Conservation (phyloP, 306 rosid species). For the Fragaria vesca region DNA sequence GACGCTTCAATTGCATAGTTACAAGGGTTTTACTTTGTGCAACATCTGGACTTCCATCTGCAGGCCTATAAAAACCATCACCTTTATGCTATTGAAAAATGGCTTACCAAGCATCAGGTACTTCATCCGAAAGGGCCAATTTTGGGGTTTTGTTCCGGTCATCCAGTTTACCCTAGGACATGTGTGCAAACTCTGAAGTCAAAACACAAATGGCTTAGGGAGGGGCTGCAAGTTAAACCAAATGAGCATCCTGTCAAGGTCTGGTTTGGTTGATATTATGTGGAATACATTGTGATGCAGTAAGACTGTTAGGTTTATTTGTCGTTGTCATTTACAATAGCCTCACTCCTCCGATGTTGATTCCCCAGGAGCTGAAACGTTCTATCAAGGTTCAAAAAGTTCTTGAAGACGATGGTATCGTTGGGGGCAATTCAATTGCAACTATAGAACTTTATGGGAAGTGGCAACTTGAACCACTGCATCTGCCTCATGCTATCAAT, state of each 20-base stretch:
- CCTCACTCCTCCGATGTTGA: neutral
- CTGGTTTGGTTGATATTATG: constrained; percentile 26
- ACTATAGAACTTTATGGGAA: constrained; percentile 68
- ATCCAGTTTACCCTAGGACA: constrained; percentile 78
- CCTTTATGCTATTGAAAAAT: constrained; percentile 79
- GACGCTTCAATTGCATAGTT: constrained; percentile 13
- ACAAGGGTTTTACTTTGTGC: constrained; percentile 7
- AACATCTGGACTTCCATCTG: constrained; percentile 26
- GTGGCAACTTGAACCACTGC: constrained; percentile 87
- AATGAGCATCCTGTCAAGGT: constrained; percentile 80
- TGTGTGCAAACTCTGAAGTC: constrained; percentile 84
- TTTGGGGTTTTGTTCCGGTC: constrained; percentile 86
- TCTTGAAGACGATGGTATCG: constrained; percentile 57
- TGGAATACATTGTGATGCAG: constrained; percentile 8
- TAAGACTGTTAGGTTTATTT: constrained; percentile 12
- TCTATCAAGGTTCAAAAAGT: constrained; percentile 50
- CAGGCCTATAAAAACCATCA: constrained; percentile 89
- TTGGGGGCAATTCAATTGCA: constrained; percentile 45
- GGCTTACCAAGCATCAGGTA: constrained; percentile 82
- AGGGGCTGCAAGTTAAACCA: constrained; percentile 84
- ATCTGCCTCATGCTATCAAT: constrained; percentile 75
- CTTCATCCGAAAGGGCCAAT: constrained; percentile 92
- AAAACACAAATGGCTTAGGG: constrained; percentile 84
- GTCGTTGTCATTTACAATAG: constrained; percentile 13
- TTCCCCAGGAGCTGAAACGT: constrained; percentile 57